Conservation (phyloP, 805 yeast species). For the Pichia deserticola region DNA sequence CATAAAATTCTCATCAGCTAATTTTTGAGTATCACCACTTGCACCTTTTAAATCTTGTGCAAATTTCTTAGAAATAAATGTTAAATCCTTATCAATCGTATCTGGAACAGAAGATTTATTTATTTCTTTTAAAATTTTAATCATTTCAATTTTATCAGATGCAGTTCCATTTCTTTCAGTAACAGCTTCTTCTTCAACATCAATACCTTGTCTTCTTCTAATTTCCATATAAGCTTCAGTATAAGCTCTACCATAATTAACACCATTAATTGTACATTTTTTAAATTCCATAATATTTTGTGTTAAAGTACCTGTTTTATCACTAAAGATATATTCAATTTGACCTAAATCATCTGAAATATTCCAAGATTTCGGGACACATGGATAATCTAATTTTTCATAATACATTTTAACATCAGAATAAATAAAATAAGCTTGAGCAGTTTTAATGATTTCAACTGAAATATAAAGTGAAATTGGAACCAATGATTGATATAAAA, state of each 20-base stretch:
- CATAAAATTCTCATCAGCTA: conserved; percentile 67
- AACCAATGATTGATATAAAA: conserved; percentile 69
- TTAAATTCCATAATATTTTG: conserved; percentile 84
- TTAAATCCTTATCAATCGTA: conserved; percentile 47
- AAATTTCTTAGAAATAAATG: conserved; percentile 62
- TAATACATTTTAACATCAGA: conserved; percentile 70
- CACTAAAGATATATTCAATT: conserved; percentile 77
- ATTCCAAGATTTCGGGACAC: conserved; percentile 80
- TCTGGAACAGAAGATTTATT: conserved; percentile 25
- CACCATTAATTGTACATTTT: conserved; percentile 69
- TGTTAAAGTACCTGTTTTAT: conserved; percentile 78
- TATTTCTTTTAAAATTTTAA: conserved; percentile 34
- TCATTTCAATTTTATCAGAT: conserved; percentile 54
- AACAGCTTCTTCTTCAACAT: conserved; percentile 43
- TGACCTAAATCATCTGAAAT: conserved; percentile 84
- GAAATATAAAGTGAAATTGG: conserved; percentile 80
- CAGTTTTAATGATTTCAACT: conserved; percentile 74
- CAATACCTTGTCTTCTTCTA: conserved; percentile 69
- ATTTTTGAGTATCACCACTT: conserved; percentile 44
- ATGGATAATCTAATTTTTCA: conserved; percentile 63
- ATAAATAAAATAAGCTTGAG: conserved; percentile 74
- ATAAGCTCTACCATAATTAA: conserved; percentile 68
- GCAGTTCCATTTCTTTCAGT: conserved; percentile 43
- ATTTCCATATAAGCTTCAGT: conserved; percentile 80
- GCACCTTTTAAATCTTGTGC: conserved; percentile 53